Evolutionary conservation across 306 rosid species (phyloP), one percentile per base, ranked within the genome.

Genomic region (Cicer yamashitae): DNA sequence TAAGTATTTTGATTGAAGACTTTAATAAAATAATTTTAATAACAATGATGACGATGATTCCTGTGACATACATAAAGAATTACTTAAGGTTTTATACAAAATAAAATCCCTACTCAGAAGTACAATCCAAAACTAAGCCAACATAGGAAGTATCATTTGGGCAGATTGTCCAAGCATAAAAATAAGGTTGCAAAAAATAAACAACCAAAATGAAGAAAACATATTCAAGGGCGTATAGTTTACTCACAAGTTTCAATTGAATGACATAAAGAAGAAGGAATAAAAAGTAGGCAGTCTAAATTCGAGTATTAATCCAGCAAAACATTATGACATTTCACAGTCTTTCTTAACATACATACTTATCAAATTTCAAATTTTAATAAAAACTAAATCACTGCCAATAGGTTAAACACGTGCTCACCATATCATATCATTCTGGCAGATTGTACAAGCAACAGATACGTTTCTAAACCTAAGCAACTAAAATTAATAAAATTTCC

Each of bases 391-490:
- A 8, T 10, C 71, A 63, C 60, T 11, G 57, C 34, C 10, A 12
- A 58, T 56, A 11, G 61, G 61, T 22, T 54, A 34, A 52, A 63
- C 61, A 8, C 14, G n/a, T 41, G 51, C 70, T 38, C 30, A 34
- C 8, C 52, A 38, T 39, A 75, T 51, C 58, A 57, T 62, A 62
- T 44, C 25, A 63, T 34, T 75, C 15, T 15, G 74, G 65, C 44
- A 20, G 30, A 14, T 71, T 56, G 70, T 13, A 34, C 40, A 69
- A 12, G 38, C 59, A 37, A 17, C 22, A 68, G 52, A 13, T 59
- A 15, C 7, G 47, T 47, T 56, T 25, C 10, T 45, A 50, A 30
- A 71, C 50, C 34, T 52, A 79, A 34, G 62, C 57, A 73, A 64
- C 65, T 18, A 67, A 53, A 40, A 14, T 14, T n/a, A 65, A 38